A percentile compares a stretch with the other conserved stretches of the same genome.
Evolutionary conservation across 2,329 filamentous ascomycete genomes (phyloP).

Genomic region (Verticillium zaregamsianum): DNA sequence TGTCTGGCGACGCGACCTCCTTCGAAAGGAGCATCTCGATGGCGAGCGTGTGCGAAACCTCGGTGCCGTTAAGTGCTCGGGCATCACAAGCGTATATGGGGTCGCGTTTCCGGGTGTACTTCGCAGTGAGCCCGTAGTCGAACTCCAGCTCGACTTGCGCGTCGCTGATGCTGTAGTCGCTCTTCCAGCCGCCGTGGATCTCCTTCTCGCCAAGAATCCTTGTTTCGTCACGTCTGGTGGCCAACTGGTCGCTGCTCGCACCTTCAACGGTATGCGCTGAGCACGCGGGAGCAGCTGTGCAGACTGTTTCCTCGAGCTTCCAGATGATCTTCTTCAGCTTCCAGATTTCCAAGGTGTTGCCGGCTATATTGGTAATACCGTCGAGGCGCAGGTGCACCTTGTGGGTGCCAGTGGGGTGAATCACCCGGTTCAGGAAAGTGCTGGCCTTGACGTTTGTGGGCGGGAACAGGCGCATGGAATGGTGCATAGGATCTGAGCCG

Average conservation of each 20-base stretch:
- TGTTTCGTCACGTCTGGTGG: constrained; percentile 67
- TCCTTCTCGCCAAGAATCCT: constrained; percentile 77
- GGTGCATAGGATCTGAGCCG: constrained; percentile 72
- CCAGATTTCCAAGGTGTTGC: constrained; percentile 75
- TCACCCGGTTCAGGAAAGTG: constrained; percentile 74
- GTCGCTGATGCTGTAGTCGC: constrained; percentile 47
- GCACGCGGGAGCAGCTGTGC: constrained; percentile 76
- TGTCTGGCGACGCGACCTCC: constrained; percentile 72
- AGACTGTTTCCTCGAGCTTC: constrained; percentile 85
- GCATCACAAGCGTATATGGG: constrained; percentile 69
- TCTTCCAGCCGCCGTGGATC: constrained; percentile 87
- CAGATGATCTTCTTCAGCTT: constrained; percentile 87
- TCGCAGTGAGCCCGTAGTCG: constrained; percentile 55
- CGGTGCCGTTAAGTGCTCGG: constrained; percentile 67
- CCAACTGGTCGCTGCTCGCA: constrained; percentile 50
- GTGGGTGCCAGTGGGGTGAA: constrained; percentile 83
- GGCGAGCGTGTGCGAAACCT: constrained; percentile 78
- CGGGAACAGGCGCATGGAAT: constrained; percentile 93
- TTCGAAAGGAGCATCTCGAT: constrained; percentile 94
- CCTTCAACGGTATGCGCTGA: constrained; percentile 61
- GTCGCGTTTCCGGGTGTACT: neutral
- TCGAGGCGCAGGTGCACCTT: constrained; percentile 76
- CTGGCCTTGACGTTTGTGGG: constrained; percentile 89
- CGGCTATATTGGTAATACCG: constrained; percentile 72
- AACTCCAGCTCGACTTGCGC: constrained; percentile 74